phyloP scores from a whole-genome alignment of 2,329 filamentous ascomycete species.

The Colletotrichum musae region DNA sequence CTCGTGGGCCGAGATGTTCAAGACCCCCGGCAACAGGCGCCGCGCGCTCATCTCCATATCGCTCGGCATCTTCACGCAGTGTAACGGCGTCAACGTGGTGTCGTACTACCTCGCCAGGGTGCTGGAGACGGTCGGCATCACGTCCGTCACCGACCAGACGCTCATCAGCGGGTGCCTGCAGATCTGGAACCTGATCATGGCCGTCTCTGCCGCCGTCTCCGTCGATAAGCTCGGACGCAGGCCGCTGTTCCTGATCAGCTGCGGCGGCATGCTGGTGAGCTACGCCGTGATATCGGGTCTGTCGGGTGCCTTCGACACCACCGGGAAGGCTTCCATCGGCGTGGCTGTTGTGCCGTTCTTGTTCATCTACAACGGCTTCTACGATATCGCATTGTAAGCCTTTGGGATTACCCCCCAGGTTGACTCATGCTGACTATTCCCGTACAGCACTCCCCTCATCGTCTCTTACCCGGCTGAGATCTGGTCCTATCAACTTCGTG shows the following conservation, averaged over 20 bases:
- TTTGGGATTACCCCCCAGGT: accelerated
- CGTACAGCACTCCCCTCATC: conserved; percentile 48
- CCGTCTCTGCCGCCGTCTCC: conserved; percentile 46
- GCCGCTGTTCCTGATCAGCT: conserved; percentile 43
- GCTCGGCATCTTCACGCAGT: conserved; percentile 52
- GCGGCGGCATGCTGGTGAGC: conserved; percentile 47
- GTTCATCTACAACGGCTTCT: conserved; percentile 57
- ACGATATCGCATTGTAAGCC: conserved; percentile 44
- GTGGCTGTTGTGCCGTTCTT: conserved; percentile 57
- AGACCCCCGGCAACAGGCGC: conserved; percentile 37
- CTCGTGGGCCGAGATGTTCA: conserved; percentile 58
- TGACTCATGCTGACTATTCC: background rate
- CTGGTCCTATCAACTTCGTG: conserved; percentile 48
- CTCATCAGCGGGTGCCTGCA: conserved; percentile 48
- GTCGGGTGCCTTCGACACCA: conserved; percentile 52
- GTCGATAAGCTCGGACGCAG: conserved; percentile 48
- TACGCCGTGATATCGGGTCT: conserved; percentile 58
- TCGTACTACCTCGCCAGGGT: conserved; percentile 42
- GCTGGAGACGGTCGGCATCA: conserved; percentile 50
- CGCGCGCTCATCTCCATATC: conserved; percentile 47
- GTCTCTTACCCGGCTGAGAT: conserved; percentile 51
- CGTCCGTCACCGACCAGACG: conserved; percentile 47
- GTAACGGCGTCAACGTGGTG: conserved; percentile 55
- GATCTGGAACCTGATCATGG: conserved; percentile 48
- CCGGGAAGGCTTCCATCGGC: conserved; percentile 49